Conservation (phyloP, 805 yeast species). For the Candida suzukii region DNA sequence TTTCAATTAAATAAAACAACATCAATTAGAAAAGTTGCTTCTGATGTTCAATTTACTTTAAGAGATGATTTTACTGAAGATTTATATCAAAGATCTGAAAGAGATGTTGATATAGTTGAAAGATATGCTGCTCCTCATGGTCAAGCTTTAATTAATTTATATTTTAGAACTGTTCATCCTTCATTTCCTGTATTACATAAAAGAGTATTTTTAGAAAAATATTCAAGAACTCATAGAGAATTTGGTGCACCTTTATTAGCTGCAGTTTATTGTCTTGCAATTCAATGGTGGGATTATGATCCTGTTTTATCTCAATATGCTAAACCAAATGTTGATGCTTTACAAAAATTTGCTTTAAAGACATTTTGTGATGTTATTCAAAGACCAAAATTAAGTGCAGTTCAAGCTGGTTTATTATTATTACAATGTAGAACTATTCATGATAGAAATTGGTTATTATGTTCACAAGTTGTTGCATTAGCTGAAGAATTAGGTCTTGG, state of each 20-base stretch:
- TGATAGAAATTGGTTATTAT: constrained; percentile 74
- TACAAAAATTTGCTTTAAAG: constrained; percentile 60
- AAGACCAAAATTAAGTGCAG: constrained; percentile 85
- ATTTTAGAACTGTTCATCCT: constrained; percentile 84
- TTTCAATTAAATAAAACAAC: constrained; percentile 62
- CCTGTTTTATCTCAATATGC: constrained; percentile 68
- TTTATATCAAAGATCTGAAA: constrained; percentile 59
- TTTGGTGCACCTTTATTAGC: constrained; percentile 88
- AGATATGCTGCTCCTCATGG: constrained; percentile 90
- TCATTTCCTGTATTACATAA: constrained; percentile 88
- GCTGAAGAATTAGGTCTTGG: constrained; percentile 91
- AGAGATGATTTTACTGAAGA: constrained; percentile 76
- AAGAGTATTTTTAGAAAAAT: constrained; percentile 85
- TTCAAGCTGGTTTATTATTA: constrained; percentile 79
- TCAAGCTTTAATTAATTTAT: constrained; percentile 66
- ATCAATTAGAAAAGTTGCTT: constrained; percentile 72
- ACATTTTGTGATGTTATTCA: constrained; percentile 68
- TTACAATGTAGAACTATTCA: constrained; percentile 55
- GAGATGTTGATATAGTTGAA: constrained; percentile 80
- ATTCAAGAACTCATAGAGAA: constrained; percentile 84
- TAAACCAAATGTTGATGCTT: constrained; percentile 67
- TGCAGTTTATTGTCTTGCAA: constrained; percentile 80
- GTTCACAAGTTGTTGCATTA: constrained; percentile 79
- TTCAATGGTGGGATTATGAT: constrained; percentile 92
- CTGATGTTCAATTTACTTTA: constrained; percentile 66